Conservation (phyloP, 139 green algal genomes). For the Tetraselmis striata region DNA sequence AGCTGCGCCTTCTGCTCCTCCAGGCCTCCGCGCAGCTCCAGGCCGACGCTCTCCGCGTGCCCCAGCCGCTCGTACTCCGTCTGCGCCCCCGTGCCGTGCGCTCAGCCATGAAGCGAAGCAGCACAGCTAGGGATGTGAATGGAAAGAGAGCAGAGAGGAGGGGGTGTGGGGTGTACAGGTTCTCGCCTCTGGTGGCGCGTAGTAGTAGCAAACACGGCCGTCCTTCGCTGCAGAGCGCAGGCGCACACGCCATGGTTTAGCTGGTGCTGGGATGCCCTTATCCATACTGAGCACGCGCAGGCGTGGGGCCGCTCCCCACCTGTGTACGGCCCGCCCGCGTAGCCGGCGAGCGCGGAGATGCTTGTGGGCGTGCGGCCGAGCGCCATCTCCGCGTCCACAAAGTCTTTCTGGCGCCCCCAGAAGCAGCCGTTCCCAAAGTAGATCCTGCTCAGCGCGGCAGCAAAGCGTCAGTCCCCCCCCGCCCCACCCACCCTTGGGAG, state of each 20-base stretch:
- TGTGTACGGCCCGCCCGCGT: constrained; percentile 39
- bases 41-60: constrained; percentile 61
- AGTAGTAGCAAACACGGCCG: constrained; percentile 72
- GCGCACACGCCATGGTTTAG: too few species aligned
- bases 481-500: too few species aligned
- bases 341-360: constrained; percentile 56
- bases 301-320: too few species aligned
- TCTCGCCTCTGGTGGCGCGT: constrained; percentile 17
- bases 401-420: constrained; percentile 63
- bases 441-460: constrained; percentile 11
- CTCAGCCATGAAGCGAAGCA: too few species aligned
- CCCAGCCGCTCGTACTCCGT: constrained; percentile 68
- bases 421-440: constrained; percentile 50
- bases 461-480: too few species aligned
- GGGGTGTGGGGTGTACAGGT: too few species aligned
- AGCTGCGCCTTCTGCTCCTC: constrained; percentile 21
- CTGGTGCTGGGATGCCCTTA: too few species aligned
- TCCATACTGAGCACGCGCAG: too few species aligned
- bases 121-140: too few species aligned
- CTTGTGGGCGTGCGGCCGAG: constrained; percentile 32
- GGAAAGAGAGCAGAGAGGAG: too few species aligned
- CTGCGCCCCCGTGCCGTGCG: constrained; percentile 15
- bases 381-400: constrained; percentile 43
- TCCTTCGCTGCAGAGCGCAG: constrained; percentile 7
- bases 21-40: constrained; percentile 33